Percentiles rank a stretch among this genome's conserved stretches.
phyloP scores from a whole-genome alignment of 2,329 filamentous ascomycete species.

The Sclerotinia nivalis region DNA sequence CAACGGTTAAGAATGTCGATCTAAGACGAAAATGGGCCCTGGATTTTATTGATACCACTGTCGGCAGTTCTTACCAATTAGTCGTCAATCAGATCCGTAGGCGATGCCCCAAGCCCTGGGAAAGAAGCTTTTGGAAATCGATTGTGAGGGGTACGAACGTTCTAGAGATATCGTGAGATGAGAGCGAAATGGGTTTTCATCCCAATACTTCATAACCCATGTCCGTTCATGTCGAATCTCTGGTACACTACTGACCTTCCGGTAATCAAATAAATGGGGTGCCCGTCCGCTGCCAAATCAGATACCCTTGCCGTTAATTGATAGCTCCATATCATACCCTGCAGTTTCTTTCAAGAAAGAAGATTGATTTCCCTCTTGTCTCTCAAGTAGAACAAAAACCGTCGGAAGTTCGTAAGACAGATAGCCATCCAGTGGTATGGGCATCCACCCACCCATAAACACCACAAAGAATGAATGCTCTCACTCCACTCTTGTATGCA shows the following conservation, averaged over 20 bases:
- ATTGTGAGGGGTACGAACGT: conserved; percentile 13
- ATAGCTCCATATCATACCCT: conserved; percentile 6
- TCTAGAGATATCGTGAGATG: conserved; percentile 15
- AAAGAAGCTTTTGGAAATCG: conserved; percentile 14
- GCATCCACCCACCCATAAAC: neutral
- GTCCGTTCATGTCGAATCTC: conserved; percentile 4
- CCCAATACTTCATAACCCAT: conserved; percentile 13
- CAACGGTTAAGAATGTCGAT: conserved; percentile 19
- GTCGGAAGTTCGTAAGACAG: conserved; percentile 14
- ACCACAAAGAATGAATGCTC: neutral
- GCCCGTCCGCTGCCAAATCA: conserved; percentile 16
- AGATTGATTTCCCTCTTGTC: conserved; percentile 19
- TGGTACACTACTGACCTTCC: conserved; percentile 8
- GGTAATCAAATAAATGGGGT: conserved; percentile 5
- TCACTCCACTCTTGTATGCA: conserved; percentile 7
- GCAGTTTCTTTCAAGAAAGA: neutral
- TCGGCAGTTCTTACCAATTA: conserved; percentile 24
- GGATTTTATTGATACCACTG: conserved; percentile 10
- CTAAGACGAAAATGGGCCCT: conserved; percentile 1
- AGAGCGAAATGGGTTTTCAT: conserved; percentile 6
- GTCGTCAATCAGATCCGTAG: conserved; percentile 11
- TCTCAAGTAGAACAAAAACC: conserved; percentile 11
- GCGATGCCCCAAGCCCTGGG: neutral
- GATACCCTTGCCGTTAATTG: neutral
- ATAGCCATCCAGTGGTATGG: conserved; percentile 23